Conservation (phyloP, 2,329 filamentous ascomycete genomes). For the Furcasterigmium sp. region DNA sequence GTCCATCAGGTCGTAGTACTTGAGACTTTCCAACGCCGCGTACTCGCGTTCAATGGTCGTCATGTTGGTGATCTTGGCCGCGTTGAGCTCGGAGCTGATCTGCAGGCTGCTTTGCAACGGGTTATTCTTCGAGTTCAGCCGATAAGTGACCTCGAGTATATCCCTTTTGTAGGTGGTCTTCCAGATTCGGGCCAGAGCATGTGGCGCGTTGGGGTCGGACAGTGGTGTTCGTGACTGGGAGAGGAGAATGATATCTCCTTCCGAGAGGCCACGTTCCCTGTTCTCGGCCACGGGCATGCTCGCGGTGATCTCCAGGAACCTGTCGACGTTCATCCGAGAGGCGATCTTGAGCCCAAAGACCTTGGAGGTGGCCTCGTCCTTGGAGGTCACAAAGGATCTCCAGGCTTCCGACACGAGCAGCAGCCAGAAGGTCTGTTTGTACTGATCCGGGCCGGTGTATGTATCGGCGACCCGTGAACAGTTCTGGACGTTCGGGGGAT, state of each 20-base stretch:
- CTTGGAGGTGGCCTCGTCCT: conserved; percentile 77
- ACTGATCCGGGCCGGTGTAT: conserved; percentile 71
- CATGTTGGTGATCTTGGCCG: conserved; percentile 84
- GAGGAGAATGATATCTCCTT: conserved; percentile 85
- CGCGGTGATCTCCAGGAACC: conserved; percentile 87
- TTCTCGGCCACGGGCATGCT: conserved; percentile 67
- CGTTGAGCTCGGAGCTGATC: conserved; percentile 65
- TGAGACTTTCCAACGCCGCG: conserved; percentile 80
- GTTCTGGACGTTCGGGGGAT: conserved; percentile 69
- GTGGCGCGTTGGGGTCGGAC: conserved; percentile 57
- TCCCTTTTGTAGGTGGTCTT: conserved; percentile 77
- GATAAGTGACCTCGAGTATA: conserved; percentile 78
- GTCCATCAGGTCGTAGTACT: conserved; percentile 93
- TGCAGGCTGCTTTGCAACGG: conserved; percentile 58
- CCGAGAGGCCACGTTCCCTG: conserved; percentile 66
- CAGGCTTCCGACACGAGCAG: conserved; percentile 90
- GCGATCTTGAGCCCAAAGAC: conserved; percentile 84
- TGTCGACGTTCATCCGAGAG: conserved; percentile 85
- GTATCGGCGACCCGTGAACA: conserved; percentile 73
- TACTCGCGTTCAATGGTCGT: conserved; percentile 94
- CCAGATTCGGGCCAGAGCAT: conserved; percentile 83
- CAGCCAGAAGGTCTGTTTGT: conserved; percentile 86
- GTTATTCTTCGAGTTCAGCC: conserved; percentile 64
- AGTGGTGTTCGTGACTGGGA: conserved; percentile 70
- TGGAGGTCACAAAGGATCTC: conserved; percentile 86